Conservation (phyloP, 23 red algal genomes). For the Cyanidiococcus yangmingshanensis region DNA sequence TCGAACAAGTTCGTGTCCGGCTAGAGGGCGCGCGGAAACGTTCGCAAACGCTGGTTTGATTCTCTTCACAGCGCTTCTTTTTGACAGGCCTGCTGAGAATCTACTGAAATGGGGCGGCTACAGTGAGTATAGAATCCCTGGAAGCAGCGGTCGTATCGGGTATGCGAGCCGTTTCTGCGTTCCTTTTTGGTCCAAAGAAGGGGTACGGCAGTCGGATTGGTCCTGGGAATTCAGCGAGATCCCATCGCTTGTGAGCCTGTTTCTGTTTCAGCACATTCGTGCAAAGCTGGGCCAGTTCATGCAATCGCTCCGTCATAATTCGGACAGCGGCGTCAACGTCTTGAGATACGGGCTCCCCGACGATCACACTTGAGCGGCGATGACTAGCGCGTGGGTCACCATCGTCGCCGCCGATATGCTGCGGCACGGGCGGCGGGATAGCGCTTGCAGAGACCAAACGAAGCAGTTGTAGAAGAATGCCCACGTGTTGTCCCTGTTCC, state of each 20-base stretch:
- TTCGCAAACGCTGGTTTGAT: too few relatives aligned
- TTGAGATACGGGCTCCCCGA: background rate
- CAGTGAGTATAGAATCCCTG: background rate
- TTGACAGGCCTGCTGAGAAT: too few relatives aligned
- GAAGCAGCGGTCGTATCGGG: background rate
- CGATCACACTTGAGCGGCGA: background rate
- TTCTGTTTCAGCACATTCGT: conserved; percentile 11
- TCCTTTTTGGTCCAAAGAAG: background rate
- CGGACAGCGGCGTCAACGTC: background rate
- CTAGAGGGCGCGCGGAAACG: too few relatives aligned
- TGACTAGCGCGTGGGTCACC: background rate
- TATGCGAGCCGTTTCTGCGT: background rate
- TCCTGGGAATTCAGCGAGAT: conserved; percentile 11
- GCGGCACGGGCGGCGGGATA: background rate
- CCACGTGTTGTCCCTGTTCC: background rate
- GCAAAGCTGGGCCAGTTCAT: conserved; percentile 7
- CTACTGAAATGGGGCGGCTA: too few relatives aligned
- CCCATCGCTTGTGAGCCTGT: conserved; percentile 11
- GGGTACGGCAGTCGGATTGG: background rate
- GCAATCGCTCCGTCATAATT: conserved; percentile 14
- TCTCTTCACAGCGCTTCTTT: too few relatives aligned
- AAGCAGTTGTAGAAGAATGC: background rate
- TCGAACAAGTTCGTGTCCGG: too few relatives aligned
- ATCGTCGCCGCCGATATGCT: background rate
- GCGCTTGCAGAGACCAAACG: background rate